Evolutionary conservation across 805 yeast genomes (phyloP), one percentile per base, ranked within the genome.

Genomic region (Pichia manshurica): DNA sequence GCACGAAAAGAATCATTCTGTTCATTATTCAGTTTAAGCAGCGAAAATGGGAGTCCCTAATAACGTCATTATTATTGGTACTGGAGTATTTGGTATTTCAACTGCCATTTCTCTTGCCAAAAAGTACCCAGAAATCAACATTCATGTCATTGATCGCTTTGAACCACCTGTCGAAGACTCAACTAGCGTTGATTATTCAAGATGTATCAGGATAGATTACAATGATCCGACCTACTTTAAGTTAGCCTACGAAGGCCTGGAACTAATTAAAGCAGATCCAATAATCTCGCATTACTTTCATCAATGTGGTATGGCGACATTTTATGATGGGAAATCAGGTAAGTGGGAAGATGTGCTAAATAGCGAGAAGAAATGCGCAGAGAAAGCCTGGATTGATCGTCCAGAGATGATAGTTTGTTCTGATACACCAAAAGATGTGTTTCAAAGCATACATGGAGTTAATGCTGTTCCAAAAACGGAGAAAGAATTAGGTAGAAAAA

Each of bases 61-160:
- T 10, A 13, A 29, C 32, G n/a, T 57, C 4, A 44, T 68, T 29
- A 68, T 75, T 40, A 65, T 73, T 13, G 81, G 81, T 21, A 70
- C 76, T 3, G 80, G 81, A 21, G 72, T 72, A 10, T 74, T 73
- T 53, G 81, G 81, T 5, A 59, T 76, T 21, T 71, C 79, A 7
- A 63, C 74, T 0, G 76, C 77, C 3, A 55, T 59, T 32, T 53
- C 61, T 2, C 28, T 59, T 12, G 63, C 55, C 1, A 33, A 54
- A 34, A 46, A 60, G 34, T 51, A 52, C 32, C 61, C 61, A 8
- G 21, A 42, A 2, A 36, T 48, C 4, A 44, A 42, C 7, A 42
- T 42, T 20, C 44, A 42, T 21, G 58, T 59, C 19, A 54, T 59
- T 13, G 63, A 59, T 38, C 46, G 61, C 6, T 56, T 46, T 23